Percentiles rank a stretch among this genome's conserved stretches.
These are phyloP conservation scores for Stachybotrys echinatus DNA, from an alignment of 2,329 filamentous ascomycete genomes.

Conservation along the genomic window DNA sequence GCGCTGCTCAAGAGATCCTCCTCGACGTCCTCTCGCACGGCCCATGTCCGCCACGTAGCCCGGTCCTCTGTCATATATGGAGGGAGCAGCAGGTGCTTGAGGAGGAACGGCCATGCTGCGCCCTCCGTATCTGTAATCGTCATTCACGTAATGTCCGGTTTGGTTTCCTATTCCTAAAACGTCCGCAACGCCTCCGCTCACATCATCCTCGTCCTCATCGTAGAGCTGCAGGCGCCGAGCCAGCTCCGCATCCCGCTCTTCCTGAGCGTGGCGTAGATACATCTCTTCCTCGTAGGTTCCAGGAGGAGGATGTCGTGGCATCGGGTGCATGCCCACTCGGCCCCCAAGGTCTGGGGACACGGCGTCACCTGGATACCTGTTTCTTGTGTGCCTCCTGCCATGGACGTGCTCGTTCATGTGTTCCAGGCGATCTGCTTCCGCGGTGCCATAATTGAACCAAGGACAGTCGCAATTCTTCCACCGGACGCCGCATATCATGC, in stretches of 20 bases:
- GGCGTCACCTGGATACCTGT: conserved; percentile 11
- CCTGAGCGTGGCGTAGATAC: conserved; percentile 39
- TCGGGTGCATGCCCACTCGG: conserved; percentile 7
- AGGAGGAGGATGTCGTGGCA: conserved; percentile 15
- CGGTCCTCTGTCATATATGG: conserved; percentile 19
- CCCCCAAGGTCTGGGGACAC: conserved; percentile 21
- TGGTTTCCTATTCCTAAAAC: conserved; percentile 43
- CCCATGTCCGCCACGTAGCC: conserved; percentile 41
- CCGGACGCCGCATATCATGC: conserved; percentile 75
- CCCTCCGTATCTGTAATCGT: conserved; percentile 43
- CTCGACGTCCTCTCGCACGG: conserved; percentile 34
- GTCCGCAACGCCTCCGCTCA: conserved; percentile 26
- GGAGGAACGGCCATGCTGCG: conserved; percentile 19
- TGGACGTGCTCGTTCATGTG: conserved; percentile 45
- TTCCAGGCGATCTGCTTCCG: conserved; percentile 48
- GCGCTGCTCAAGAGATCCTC: conserved; percentile 41
- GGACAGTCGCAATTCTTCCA: conserved; percentile 84
- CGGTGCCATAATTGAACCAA: conserved; percentile 63
- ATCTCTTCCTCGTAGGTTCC: conserved; percentile 41
- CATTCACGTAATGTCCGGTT: conserved; percentile 55
- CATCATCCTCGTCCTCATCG: conserved; percentile 30
- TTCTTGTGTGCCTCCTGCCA: conserved; percentile 14
- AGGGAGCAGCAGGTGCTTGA: conserved; percentile 13
- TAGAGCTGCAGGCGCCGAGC: conserved; percentile 16
- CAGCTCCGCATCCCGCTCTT: conserved; percentile 37